Base-by-base conservation (phyloP, 2,329 filamentous ascomycete species). In the Apiospora malaysiana region DNA sequence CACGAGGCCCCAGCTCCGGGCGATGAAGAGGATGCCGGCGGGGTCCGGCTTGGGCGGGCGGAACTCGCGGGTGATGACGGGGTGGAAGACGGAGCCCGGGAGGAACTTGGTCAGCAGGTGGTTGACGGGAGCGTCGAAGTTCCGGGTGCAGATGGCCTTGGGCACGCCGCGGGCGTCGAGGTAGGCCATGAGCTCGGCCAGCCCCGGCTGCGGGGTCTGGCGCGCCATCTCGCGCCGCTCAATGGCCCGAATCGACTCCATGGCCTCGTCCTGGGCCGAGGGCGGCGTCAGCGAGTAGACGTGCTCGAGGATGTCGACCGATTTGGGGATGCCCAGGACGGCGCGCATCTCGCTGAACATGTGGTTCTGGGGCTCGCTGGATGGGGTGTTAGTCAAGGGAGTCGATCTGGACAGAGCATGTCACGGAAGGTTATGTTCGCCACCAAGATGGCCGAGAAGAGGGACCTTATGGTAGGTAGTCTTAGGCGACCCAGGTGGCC, bases 111-210 rank as follows among this genome's bases (percentile, higher is more conserved):
- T 83, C 4, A 98, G 86, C 3, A 97, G 86, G 80, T 95, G 91
- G 66, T 86, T 83, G 1, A 96, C 93, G 7, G 94, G 94, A 9
- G 88, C 84, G 76, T 95, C 93, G 78, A 98, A 98, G 84, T 99
- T 98, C 78, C 96, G 89, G 2, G 96, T 98, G 83, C 95, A 98
- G 74, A 98, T 94, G 21, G 89, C 95, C 81, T 97, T 96, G 75
- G 85, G 89, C 43, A 98, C 80, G 7, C 83, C 81, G 40, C 87
- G 87, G 8, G 82, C 78, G 77, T 96, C 91, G 23, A 98, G 89
- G 80, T 96, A 97, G 70, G 89, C 83, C 93, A 98, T 97, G 68
- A 99, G 86, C 40, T 86, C 81, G 0, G 87, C 82, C 4, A 98
- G 89, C 0, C 95, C 95, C 0, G 93, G 91, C 80, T 98, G 95